Conservation (phyloP, 352 stramenopile genomes). For the Pythium biforme region DNA sequence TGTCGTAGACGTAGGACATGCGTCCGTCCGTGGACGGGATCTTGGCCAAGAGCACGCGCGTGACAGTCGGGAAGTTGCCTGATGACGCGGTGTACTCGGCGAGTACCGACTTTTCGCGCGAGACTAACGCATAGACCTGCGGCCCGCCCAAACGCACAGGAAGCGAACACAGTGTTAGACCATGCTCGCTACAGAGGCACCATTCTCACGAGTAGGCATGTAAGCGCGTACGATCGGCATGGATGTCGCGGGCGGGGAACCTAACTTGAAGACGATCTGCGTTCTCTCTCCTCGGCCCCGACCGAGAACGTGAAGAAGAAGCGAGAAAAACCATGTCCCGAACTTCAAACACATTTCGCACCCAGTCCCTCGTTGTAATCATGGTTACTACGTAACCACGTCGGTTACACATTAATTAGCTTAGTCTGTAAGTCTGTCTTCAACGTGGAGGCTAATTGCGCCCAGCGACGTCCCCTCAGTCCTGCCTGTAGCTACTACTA, state of each 20-base stretch:
- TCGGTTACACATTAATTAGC: too few species aligned
- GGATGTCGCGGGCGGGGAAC: background rate
- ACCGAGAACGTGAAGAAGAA: background rate
- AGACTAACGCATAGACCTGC: slow-evolving; percentile 95
- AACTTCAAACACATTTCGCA: background rate
- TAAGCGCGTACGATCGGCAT: slow-evolving; percentile 46
- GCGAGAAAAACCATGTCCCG: background rate
- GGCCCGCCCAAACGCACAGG: background rate
- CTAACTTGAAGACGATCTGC: slow-evolving; percentile 16
- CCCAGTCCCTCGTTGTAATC: background rate
- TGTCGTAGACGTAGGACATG: slow-evolving; percentile 99
- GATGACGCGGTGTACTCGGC: slow-evolving; percentile 96
- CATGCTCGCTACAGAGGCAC: background rate
- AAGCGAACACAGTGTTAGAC: background rate
- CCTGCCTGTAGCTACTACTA: too few species aligned
- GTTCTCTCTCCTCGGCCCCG: background rate
- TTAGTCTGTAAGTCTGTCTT: background rate
- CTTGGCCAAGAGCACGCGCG: slow-evolving; percentile 95
- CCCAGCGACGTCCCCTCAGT: background rate
- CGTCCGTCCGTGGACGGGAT: slow-evolving; percentile 92
- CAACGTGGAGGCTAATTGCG: background rate
- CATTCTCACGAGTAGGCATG: background rate
- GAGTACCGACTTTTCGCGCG: slow-evolving; percentile 97
- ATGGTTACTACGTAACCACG: background rate
- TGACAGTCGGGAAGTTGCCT: slow-evolving; percentile 98